Percentiles rank a stretch among this genome's conserved stretches.
These are phyloP conservation scores for Coelastrella sp. DNA, from an alignment of 139 green algal genomes.

Conservation along the genomic window DNA sequence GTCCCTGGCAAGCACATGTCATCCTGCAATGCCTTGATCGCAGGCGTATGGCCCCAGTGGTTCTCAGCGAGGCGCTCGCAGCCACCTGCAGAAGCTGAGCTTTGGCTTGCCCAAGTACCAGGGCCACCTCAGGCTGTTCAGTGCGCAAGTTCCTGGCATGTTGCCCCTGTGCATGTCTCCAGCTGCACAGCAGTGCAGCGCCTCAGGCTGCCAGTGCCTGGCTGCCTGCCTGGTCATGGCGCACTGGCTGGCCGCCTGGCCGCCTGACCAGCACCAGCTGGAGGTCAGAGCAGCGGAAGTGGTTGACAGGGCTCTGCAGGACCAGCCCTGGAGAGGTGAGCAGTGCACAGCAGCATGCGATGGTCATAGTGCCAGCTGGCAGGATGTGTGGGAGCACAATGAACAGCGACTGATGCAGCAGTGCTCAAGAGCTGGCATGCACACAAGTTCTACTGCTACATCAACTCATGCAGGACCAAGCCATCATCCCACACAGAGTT, in stretches of 20 bases:
- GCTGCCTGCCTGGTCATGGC: neutral
- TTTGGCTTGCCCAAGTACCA: neutral
- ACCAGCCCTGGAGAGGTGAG: neutral
- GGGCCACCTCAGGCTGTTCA: neutral
- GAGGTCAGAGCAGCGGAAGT: neutral
- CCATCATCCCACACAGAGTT: too few relatives aligned
- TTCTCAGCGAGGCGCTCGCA: neutral
- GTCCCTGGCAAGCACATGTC: too few relatives aligned
- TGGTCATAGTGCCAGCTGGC: too few relatives aligned
- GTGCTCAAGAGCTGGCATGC: too few relatives aligned
- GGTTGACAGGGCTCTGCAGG: neutral
- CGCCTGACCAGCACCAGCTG: neutral
- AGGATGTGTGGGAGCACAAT: too few relatives aligned
- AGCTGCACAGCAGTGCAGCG: neutral
- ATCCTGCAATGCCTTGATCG: neutral
- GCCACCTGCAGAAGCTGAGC: neutral
- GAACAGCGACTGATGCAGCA: too few relatives aligned
- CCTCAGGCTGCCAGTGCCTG: neutral
- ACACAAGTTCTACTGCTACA: too few relatives aligned
- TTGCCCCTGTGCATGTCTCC: neutral
- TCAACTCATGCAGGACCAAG: too few relatives aligned
- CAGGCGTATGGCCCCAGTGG: neutral
- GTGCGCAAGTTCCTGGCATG: neutral
- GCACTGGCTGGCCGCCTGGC: neutral
- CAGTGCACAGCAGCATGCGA: neutral